A percentile compares a stretch with the other conserved stretches of the same genome.
These are phyloP conservation scores for Suhomyces wounanorum DNA, from an alignment of 1,139 yeast genomes.

Conservation along the genomic window DNA sequence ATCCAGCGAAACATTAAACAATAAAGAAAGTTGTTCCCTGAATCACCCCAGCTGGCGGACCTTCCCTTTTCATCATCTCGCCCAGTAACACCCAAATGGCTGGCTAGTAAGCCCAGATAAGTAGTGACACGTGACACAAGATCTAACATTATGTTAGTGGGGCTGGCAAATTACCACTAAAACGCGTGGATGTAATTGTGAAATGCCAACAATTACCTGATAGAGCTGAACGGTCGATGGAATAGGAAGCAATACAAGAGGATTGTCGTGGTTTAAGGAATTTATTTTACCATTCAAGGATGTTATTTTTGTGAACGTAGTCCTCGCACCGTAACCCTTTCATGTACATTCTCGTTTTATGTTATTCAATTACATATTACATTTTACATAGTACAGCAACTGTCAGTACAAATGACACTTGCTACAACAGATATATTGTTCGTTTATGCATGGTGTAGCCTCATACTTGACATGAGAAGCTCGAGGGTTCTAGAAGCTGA, in stretches of 20 bases:
- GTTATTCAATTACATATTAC: too few relatives aligned
- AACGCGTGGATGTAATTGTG: background rate
- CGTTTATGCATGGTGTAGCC: slow-evolving; percentile 1
- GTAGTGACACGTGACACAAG: slow-evolving; percentile 10
- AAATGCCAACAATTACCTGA: background rate
- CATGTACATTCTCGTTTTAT: background rate
- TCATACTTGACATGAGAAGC: background rate
- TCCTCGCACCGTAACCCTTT: background rate
- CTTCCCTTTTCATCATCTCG: slow-evolving; percentile 3
- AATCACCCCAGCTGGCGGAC: slow-evolving; percentile 5
- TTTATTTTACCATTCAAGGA: background rate
- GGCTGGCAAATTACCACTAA: background rate
- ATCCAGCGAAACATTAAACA: background rate
- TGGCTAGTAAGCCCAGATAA: slow-evolving; percentile 9
- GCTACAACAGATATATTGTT: background rate
- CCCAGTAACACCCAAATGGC: slow-evolving; percentile 12
- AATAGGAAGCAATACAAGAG: background rate
- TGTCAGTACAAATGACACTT: background rate
- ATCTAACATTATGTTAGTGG: background rate
- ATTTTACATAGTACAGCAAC: background rate
- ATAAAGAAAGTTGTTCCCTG: background rate
- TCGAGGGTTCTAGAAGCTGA: background rate
- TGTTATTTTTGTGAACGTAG: background rate
- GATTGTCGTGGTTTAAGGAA: background rate
- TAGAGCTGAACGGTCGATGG: background rate